phyloP scores from a whole-genome alignment of 2,329 filamentous ascomycete species.

The Colletotrichum cuscutae region DNA sequence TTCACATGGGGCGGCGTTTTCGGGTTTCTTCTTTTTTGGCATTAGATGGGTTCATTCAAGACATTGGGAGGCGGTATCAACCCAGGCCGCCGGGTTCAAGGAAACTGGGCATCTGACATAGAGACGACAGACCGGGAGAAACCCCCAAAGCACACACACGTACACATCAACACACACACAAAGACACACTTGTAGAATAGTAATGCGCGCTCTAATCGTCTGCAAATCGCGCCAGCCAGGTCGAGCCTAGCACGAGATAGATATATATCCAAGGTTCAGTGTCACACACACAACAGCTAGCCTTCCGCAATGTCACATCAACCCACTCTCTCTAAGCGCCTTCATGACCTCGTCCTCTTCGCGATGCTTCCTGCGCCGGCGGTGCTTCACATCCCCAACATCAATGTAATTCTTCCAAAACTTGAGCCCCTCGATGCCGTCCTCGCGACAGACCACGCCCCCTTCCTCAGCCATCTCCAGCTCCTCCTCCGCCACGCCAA shows the following conservation, averaged over 20 bases:
- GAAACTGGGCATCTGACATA: conserved; percentile 7
- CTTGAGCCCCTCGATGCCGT: conserved; percentile 87
- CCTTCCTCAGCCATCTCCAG: conserved; percentile 96
- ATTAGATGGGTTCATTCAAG: conserved; percentile 17
- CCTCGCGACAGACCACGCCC: conserved; percentile 88
- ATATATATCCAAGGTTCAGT: conserved; percentile 25
- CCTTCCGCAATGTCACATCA: conserved; percentile 39
- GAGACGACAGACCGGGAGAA: conserved; percentile 14
- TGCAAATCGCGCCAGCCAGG: conserved; percentile 8
- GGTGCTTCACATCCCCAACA: conserved; percentile 49
- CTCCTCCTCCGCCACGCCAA: conserved; percentile 95
- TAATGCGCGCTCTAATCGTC: conserved; percentile 31
- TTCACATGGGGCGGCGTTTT: conserved; percentile 34
- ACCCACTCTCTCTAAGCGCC: conserved; percentile 55
- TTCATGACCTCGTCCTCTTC: conserved; percentile 54
- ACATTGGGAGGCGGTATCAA: conserved; percentile 1
- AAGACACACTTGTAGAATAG: conserved; percentile 31
- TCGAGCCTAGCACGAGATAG: conserved; percentile 13
- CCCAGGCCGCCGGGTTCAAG: background rate
- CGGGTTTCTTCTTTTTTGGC: background rate
- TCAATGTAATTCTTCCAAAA: conserved; percentile 89
- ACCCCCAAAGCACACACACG: background rate
- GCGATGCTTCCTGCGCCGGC: conserved; percentile 38
- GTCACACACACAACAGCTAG: background rate
- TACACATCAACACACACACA: background rate